Conservation (phyloP, 2,329 filamentous ascomycete species). For the Calonectria leucothoes region DNA sequence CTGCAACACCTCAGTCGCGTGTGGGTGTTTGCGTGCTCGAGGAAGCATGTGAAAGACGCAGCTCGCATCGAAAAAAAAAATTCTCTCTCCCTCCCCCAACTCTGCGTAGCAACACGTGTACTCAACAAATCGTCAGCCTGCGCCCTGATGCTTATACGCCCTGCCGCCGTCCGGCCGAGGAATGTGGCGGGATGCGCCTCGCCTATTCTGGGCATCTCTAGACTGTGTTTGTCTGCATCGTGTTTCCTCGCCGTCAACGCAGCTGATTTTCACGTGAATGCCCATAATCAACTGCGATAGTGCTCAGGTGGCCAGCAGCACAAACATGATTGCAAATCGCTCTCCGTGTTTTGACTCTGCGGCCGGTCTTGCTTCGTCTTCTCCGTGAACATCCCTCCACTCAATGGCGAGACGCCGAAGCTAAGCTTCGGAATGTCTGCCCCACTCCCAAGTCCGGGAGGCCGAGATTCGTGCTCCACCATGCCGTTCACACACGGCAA, state of each 20-base stretch:
- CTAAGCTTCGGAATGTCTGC: neutral
- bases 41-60: constrained; percentile 2
- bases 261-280: neutral
- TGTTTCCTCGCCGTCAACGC: neutral
- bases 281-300: neutral
- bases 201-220: constrained; percentile 4
- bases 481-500: neutral
- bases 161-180: constrained; percentile 8
- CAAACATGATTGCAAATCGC: neutral
- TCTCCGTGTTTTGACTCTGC: neutral
- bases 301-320: neutral
- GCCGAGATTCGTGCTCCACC: neutral
- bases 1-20: neutral
- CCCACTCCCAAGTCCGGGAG: neutral
- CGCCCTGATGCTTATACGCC: neutral
- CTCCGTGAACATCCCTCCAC: neutral
- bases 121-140: constrained; percentile 2
- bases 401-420: neutral
- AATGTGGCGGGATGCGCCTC: constrained; percentile 22
- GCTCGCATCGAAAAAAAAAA: neutral
- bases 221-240: neutral
- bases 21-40: neutral
- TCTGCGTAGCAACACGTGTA: constrained; percentile 1
- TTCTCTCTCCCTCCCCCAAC: neutral
- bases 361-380: neutral